Percentiles rank a stretch among this genome's conserved stretches.
Conservation (phyloP, 2,329 filamentous ascomycete species). For the Cladosporium colombiae region DNA sequence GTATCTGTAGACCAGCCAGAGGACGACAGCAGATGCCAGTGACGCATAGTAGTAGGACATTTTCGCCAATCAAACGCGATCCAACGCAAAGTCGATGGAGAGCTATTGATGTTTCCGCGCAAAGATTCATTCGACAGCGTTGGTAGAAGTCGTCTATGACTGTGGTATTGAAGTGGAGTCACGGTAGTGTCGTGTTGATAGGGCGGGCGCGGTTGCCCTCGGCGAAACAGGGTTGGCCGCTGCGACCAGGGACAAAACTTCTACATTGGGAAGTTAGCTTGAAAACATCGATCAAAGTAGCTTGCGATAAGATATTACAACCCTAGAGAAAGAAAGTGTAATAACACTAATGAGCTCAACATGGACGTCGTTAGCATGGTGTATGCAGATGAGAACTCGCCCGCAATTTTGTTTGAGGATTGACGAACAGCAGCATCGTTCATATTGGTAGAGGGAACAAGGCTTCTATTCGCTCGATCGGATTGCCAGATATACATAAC, state of each 20-base stretch:
- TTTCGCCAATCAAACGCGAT: neutral
- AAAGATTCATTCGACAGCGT: neutral
- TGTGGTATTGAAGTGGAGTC: constrained; percentile 3
- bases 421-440: neutral
- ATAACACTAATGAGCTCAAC: neutral
- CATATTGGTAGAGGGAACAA: neutral
- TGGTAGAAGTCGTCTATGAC: neutral
- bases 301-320: neutral
- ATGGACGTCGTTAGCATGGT: neutral
- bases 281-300: neutral
- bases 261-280: neutral
- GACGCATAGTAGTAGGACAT: neutral
- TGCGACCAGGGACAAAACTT: constrained; percentile 1
- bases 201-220: neutral
- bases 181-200: neutral
- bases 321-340: neutral
- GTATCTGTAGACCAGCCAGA: constrained; percentile 2
- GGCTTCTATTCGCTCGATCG: neutral
- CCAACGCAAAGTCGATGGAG: too few species aligned
- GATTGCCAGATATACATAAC: neutral
- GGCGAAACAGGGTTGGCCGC: constrained; percentile 1
- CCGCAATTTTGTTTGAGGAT: neutral
- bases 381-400: neutral
- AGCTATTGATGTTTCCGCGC: too few species aligned
- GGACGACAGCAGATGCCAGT: neutral